Conservation (phyloP, 2,329 filamentous ascomycete genomes). For the Davidsoniella neocaledoniae region DNA sequence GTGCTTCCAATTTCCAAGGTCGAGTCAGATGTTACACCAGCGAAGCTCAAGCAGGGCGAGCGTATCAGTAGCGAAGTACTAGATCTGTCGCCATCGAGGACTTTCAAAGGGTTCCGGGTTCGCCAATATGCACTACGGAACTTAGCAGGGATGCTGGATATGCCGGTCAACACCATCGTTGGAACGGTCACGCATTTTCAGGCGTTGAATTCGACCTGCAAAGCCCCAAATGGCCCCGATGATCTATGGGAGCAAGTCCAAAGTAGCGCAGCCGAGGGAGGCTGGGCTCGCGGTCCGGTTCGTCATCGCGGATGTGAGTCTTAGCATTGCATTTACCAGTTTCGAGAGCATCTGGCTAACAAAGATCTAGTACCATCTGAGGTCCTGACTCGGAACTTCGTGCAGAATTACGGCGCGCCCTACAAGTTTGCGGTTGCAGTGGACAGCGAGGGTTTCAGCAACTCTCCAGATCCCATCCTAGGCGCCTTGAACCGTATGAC, state of each 20-base stretch:
- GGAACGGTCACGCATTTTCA: conserved; percentile 14
- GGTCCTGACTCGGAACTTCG: conserved; percentile 33
- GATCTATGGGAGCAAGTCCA: conserved; percentile 40
- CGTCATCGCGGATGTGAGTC: conserved; percentile 21
- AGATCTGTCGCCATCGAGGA: not conserved
- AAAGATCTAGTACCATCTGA: conserved; percentile 17
- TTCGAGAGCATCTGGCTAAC: not conserved
- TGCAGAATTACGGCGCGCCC: conserved; percentile 42
- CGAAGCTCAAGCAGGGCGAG: not conserved
- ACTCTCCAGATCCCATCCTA: conserved; percentile 31
- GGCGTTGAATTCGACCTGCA: conserved; percentile 24
- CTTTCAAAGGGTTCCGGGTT: conserved; percentile 7
- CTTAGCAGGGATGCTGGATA: not conserved
- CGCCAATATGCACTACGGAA: conserved; percentile 7
- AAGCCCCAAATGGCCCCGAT: conserved; percentile 37
- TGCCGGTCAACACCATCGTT: not conserved
- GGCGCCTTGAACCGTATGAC: conserved; percentile 34
- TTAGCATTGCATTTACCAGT: not conserved
- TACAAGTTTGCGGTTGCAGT: conserved; percentile 50
- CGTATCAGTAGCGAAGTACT: conserved; percentile 14
- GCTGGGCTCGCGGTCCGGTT: conserved; percentile 27
- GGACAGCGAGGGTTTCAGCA: conserved; percentile 30
- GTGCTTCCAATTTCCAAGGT: conserved; percentile 13
- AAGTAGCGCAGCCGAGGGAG: conserved; percentile 17
- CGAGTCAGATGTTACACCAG: not conserved